phyloP scores from a whole-genome alignment of 225 moss, liverwort and hornwort species.

The Thuidium tamariscinum region DNA sequence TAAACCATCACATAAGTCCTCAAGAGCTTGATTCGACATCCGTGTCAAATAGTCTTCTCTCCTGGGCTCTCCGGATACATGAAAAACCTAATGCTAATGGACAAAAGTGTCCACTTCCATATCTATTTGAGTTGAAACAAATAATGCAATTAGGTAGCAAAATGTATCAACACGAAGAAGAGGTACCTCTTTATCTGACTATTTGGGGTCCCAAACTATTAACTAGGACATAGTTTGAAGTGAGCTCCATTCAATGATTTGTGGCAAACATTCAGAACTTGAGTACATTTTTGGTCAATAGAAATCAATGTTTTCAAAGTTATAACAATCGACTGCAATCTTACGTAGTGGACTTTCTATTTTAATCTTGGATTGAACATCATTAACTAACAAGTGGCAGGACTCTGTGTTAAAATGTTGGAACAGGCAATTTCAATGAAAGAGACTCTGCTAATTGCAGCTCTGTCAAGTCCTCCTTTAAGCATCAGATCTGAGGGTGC shows the following conservation, averaged over 20 bases:
- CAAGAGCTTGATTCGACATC: background rate
- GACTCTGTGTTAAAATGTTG: background rate
- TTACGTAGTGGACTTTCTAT: background rate
- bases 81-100: background rate
- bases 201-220: background rate
- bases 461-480: slow-evolving; percentile 39
- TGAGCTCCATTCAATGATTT: background rate
- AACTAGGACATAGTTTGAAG: background rate
- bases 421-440: slow-evolving; percentile 74
- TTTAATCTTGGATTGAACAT: background rate
- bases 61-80: background rate
- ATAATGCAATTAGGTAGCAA: background rate
- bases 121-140: background rate
- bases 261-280: background rate
- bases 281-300: background rate
- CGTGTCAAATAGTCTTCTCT: background rate
- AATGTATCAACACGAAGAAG: background rate
- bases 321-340: background rate
- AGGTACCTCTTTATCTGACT: background rate
- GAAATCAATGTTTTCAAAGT: background rate
- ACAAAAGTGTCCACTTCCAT: background rate
- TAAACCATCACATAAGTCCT: background rate
- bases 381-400: background rate
- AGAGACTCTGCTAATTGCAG: slow-evolving; percentile 62
- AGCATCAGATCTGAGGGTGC: background rate